Conservation (phyloP, 192 early-diverging fungal genomes). For the Umbelopsis vinacea region DNA sequence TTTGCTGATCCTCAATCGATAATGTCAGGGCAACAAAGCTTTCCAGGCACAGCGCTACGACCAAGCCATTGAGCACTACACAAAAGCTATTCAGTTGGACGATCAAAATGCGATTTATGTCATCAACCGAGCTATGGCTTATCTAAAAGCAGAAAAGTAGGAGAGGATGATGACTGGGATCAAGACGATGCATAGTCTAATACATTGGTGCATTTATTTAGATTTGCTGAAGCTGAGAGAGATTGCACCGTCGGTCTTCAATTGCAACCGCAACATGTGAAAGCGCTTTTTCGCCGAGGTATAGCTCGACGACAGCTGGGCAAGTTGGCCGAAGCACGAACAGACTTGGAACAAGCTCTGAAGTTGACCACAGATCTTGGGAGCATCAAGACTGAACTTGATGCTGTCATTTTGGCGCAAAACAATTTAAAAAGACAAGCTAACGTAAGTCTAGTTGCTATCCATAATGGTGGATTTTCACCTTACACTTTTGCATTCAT, state of each 20-base stretch:
- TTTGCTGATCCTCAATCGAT: too few species aligned
- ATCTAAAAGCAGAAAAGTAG: conserved; percentile 74
- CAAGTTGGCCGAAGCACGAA: conserved; percentile 57
- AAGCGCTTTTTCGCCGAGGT: conserved; percentile 79
- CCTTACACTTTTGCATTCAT: too few species aligned
- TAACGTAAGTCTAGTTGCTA: conserved; percentile 15
- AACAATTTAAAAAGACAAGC: background rate
- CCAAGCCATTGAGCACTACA: conserved; percentile 66
- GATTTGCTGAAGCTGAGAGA: conserved; percentile 63
- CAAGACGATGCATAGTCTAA: background rate
- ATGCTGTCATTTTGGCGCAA: background rate
- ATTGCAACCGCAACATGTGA: conserved; percentile 73
- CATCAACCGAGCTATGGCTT: conserved; percentile 84
- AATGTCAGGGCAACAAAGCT: conserved; percentile 60
- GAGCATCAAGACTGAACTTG: conserved; percentile 1
- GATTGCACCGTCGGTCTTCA: conserved; percentile 67
- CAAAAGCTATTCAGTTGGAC: conserved; percentile 65
- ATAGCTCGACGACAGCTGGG: conserved; percentile 60
- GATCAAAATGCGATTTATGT: conserved; percentile 58
- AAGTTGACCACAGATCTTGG: background rate
- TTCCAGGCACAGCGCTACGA: conserved; percentile 61
- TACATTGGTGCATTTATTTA: conserved; percentile 27
- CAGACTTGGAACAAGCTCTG: conserved; percentile 27
- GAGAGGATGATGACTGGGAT: background rate
- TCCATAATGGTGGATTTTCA: background rate